These are phyloP conservation scores for Xylaria longipes DNA, from an alignment of 495 filamentous ascomycete species.

Conservation along the genomic window DNA sequence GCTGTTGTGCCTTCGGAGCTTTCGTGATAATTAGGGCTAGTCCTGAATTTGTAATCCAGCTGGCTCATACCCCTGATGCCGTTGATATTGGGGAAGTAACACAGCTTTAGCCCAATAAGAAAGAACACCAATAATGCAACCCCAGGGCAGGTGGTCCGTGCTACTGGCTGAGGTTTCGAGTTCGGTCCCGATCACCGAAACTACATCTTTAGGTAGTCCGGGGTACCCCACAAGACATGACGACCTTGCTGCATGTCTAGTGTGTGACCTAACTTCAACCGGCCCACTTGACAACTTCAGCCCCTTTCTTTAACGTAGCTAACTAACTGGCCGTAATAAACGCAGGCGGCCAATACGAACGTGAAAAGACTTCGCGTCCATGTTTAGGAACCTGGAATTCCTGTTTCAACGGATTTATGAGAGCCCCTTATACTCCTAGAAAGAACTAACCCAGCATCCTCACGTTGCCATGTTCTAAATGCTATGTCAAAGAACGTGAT, in stretches of 20 bases:
- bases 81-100: not conserved
- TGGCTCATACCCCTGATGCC: not conserved
- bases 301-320: not conserved
- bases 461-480: not conserved
- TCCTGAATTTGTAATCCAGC: not conserved
- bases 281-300: not conserved
- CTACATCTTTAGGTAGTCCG: not conserved
- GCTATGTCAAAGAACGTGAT: not conserved
- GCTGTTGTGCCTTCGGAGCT: not conserved
- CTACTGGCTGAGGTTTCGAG: not conserved
- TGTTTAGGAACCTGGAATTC: not conserved
- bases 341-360: not conserved
- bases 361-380: not conserved
- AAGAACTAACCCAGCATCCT: not conserved
- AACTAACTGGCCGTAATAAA: not conserved
- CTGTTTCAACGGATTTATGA: not conserved
- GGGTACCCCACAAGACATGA: constrained; percentile 14
- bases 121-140: not conserved
- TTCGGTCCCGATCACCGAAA: not conserved
- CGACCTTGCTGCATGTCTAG: not conserved
- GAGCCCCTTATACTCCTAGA: not conserved
- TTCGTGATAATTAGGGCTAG: not conserved
- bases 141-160: not conserved
- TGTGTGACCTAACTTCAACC: not conserved
- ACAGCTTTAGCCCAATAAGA: not conserved